phyloP scores from a whole-genome alignment of 2,329 filamentous ascomycete species.

The Aspergillus latus region DNA sequence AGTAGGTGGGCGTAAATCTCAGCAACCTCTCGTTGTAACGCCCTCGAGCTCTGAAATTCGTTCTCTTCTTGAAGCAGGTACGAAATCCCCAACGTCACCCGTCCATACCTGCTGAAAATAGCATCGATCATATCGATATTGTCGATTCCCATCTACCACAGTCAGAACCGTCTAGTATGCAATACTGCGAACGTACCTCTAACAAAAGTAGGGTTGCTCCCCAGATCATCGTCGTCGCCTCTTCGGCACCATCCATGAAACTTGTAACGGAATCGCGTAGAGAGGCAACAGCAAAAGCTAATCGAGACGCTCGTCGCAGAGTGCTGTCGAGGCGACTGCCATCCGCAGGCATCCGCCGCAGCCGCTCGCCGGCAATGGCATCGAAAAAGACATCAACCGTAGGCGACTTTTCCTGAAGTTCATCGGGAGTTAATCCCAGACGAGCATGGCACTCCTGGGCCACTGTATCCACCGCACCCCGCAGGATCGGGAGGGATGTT shows the following conservation, averaged over 20 bases:
- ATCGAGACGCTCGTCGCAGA: constrained; percentile 38
- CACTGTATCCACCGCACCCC: constrained; percentile 31
- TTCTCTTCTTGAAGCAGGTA: constrained; percentile 50
- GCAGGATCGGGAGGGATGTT: constrained; percentile 27
- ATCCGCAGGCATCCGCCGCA: constrained; percentile 42
- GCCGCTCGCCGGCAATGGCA: constrained; percentile 36
- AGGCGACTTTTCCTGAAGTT: constrained; percentile 31
- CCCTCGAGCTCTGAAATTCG: constrained; percentile 43
- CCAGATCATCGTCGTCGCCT: constrained; percentile 51
- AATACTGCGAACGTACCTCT: constrained; percentile 38
- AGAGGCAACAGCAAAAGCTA: constrained; percentile 35
- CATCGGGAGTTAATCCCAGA: constrained; percentile 26
- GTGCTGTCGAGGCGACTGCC: constrained; percentile 43
- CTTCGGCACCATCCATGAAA: constrained; percentile 33
- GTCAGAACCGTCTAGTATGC: not conserved
- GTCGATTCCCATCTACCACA: constrained; percentile 48
- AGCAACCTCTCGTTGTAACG: constrained; percentile 48
- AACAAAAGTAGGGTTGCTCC: constrained; percentile 49
- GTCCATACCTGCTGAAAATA: constrained; percentile 54
- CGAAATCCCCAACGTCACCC: constrained; percentile 50
- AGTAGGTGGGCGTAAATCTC: constrained; percentile 41
- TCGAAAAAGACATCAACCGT: constrained; percentile 37
- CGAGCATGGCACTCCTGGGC: constrained; percentile 33
- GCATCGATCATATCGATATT: constrained; percentile 52
- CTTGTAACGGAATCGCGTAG: constrained; percentile 30